These are phyloP conservation scores for Neonectria faginata DNA, from an alignment of 2,329 filamentous ascomycete species.

Conservation along the genomic window DNA sequence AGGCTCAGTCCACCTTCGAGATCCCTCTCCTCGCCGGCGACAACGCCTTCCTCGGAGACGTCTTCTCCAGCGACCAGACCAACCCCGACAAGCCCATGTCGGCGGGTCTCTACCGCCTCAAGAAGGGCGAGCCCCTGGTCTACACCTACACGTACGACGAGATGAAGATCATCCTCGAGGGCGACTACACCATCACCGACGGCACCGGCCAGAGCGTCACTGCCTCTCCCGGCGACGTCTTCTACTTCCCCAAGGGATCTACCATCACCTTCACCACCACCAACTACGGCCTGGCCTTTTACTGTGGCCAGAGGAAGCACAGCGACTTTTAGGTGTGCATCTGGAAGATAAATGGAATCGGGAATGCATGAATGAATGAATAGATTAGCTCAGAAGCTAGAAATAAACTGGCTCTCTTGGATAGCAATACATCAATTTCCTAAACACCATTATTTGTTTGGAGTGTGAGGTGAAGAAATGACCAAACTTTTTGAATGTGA, in stretches of 20 bases:
- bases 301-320: constrained; percentile 56
- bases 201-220: constrained; percentile 70
- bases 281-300: constrained; percentile 72
- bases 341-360: constrained; percentile 5
- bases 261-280: constrained; percentile 75
- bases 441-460: neutral
- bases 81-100: constrained; percentile 70
- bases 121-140: constrained; percentile 74
- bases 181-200: constrained; percentile 73
- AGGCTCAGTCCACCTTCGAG: constrained; percentile 70
- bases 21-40: constrained; percentile 75
- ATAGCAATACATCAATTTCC: constrained; percentile 11
- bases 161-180: constrained; percentile 80
- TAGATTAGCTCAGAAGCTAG: neutral
- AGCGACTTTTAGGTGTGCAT: constrained; percentile 42
- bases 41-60: constrained; percentile 75
- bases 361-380: constrained; percentile 33
- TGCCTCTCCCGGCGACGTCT: constrained; percentile 72
- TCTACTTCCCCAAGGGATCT: constrained; percentile 74
- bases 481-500: too few species aligned
- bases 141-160: constrained; percentile 79
- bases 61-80: constrained; percentile 66
- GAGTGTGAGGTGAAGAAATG: neutral
- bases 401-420: constrained; percentile 5
- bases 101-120: constrained; percentile 74